These are phyloP conservation scores for Nothophaeocryptopus gaeumannii DNA, from an alignment of 2,329 filamentous ascomycete genomes.

Conservation along the genomic window DNA sequence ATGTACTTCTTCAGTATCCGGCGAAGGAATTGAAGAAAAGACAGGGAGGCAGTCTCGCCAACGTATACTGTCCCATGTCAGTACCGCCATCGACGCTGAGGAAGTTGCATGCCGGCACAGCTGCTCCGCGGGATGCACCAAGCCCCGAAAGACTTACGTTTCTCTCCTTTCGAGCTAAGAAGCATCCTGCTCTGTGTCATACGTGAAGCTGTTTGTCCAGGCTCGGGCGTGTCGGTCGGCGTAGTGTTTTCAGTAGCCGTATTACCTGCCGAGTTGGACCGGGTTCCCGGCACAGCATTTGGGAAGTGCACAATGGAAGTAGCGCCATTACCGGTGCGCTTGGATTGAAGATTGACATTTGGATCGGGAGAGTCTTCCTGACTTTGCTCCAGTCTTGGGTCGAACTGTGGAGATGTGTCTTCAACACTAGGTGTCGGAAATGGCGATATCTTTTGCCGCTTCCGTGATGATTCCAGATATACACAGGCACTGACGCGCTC, in stretches of 20 bases:
- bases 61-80: conserved; percentile 42
- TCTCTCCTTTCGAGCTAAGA: conserved; percentile 52
- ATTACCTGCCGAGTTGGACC: too few species aligned
- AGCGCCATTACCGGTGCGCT: not conserved
- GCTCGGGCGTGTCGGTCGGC: conserved; percentile 18
- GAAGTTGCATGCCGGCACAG: not conserved
- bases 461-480: conserved; percentile 21
- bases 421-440: conserved; percentile 21
- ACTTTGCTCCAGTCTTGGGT: conserved; percentile 4
- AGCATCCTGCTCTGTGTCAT: conserved; percentile 43
- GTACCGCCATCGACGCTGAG: not conserved
- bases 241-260: conserved; percentile 14
- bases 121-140: not conserved
- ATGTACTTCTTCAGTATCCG: conserved; percentile 50
- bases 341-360: not conserved
- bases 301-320: too few species aligned
- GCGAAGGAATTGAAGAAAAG: conserved; percentile 55
- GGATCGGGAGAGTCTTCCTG: too few species aligned
- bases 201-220: conserved; percentile 14
- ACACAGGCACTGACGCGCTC: conserved; percentile 21
- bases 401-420: conserved; percentile 19
- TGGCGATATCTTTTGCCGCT: conserved; percentile 22
- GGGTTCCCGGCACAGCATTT: too few species aligned
- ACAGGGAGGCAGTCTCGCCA: conserved; percentile 53
- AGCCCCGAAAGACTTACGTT: conserved; percentile 38